phyloP scores from a whole-genome alignment of 495 filamentous ascomycete species.

The Podospora pseudoanserina region DNA sequence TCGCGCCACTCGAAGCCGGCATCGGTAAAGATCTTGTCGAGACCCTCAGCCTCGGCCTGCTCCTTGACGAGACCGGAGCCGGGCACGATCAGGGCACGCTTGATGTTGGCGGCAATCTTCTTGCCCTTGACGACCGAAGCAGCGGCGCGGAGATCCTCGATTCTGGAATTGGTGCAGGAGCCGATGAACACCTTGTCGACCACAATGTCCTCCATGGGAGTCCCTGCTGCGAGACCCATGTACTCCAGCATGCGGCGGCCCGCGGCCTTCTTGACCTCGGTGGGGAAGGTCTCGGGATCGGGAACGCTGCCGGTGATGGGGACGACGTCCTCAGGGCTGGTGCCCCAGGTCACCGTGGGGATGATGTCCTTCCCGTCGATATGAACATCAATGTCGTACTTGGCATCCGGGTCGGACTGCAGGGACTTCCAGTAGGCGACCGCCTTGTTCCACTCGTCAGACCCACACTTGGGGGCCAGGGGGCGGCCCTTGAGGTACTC shows the following conservation, averaged over 20 bases:
- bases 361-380: constrained; percentile 89
- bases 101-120: constrained; percentile 81
- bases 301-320: constrained; percentile 89
- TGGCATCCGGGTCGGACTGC: constrained; percentile 77
- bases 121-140: constrained; percentile 80
- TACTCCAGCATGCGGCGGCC: constrained; percentile 84
- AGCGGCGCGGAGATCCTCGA: constrained; percentile 91
- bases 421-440: constrained; percentile 85
- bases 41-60: constrained; percentile 85
- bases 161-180: constrained; percentile 94
- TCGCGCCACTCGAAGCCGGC: constrained; percentile 98
- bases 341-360: constrained; percentile 95
- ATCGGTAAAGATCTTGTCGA: constrained; percentile 86
- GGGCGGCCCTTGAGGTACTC: constrained; percentile 90
- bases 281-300: constrained; percentile 78
- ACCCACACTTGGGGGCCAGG: constrained; percentile 77
- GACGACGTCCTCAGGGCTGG: constrained; percentile 91
- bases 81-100: constrained; percentile 92
- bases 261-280: constrained; percentile 70
- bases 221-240: constrained; percentile 86
- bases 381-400: constrained; percentile 80
- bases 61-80: constrained; percentile 93
- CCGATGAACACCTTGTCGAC: constrained; percentile 98
- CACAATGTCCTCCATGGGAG: constrained; percentile 81
- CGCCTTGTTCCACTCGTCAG: constrained; percentile 86